A percentile compares a stretch with the other conserved stretches of the same genome.
phyloP scores from a whole-genome alignment of 2,329 filamentous ascomycete species.

The Colletotrichum spinosum region DNA sequence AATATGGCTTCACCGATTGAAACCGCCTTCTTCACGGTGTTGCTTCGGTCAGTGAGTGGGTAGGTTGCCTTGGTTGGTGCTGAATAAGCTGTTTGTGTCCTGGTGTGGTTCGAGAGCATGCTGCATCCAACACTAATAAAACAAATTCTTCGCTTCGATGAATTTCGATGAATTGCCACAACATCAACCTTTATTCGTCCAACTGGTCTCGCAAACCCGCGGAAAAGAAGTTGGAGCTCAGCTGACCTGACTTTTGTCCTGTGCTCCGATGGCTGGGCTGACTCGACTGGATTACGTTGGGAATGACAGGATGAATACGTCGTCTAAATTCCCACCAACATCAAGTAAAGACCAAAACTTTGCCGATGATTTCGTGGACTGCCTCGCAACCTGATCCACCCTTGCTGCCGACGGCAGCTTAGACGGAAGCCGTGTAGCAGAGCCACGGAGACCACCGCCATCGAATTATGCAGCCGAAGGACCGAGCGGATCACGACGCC shows the following conservation, averaged over 20 bases:
- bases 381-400: slow-evolving; percentile 7
- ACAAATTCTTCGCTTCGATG: too few relatives aligned
- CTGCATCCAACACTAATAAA: too few relatives aligned
- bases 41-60: too few relatives aligned
- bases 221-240: too few relatives aligned
- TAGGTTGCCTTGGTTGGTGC: too few relatives aligned
- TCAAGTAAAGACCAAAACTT: not conserved
- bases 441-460: slow-evolving; percentile 1
- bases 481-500: not conserved
- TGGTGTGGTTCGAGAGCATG: too few relatives aligned
- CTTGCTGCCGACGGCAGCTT: not conserved
- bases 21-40: too few relatives aligned
- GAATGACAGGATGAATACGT: not conserved
- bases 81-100: too few relatives aligned
- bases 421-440: slow-evolving; percentile 3
- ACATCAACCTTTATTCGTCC: too few relatives aligned
- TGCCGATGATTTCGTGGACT: not conserved
- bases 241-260: not conserved
- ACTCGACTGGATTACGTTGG: slow-evolving; percentile 5
- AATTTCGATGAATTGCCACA: too few relatives aligned
- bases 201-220: too few relatives aligned
- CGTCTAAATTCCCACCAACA: slow-evolving; percentile 2
- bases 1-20: too few relatives aligned
- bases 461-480: slow-evolving; percentile 4
- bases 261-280: slow-evolving; percentile 2